A percentile compares a stretch with the other conserved stretches of the same genome.
phyloP scores from a whole-genome alignment of 1,139 yeast species.

The Pichia sp. region DNA sequence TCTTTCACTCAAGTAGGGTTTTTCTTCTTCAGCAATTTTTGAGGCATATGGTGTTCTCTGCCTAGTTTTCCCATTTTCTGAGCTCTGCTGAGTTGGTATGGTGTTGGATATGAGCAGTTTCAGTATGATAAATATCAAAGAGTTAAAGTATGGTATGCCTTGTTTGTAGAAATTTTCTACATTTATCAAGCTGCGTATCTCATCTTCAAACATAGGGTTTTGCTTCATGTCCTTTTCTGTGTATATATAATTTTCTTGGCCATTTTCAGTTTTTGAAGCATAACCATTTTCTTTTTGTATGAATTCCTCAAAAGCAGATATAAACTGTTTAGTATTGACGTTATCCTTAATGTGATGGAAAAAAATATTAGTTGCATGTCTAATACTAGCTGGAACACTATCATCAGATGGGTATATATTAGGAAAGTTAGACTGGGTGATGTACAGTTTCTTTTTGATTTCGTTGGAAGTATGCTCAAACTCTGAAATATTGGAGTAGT shows the following conservation, averaged over 20 bases:
- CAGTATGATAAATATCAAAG: constrained; percentile 59
- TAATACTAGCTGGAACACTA: constrained; percentile 65
- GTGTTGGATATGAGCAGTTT: constrained; percentile 56
- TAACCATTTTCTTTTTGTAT: constrained; percentile 68
- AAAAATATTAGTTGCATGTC: constrained; percentile 71
- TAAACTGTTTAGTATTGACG: constrained; percentile 54
- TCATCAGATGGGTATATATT: constrained; percentile 59
- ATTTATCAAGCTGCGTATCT: constrained; percentile 46
- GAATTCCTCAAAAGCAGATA: constrained; percentile 39
- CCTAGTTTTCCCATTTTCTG: constrained; percentile 16
- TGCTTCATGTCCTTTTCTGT: constrained; percentile 24
- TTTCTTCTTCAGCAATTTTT: constrained; percentile 7
- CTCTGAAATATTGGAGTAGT: constrained; percentile 30
- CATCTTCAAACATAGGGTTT: constrained; percentile 36
- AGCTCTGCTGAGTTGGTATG: constrained; percentile 21
- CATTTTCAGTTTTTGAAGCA: constrained; percentile 18
- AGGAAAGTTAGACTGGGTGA: constrained; percentile 77
- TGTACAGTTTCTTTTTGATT: constrained; percentile 70
- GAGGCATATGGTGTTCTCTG: constrained; percentile 17
- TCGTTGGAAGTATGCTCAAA: constrained; percentile 46
- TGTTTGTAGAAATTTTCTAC: constrained; percentile 58
- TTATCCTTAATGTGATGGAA: constrained; percentile 60
- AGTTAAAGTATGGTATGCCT: constrained; percentile 52
- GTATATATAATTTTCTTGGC: constrained; percentile 13
- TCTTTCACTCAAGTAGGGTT: constrained; percentile 17